Conservation (phyloP, 208 protist species). For the Crithidia fasciculata region DNA sequence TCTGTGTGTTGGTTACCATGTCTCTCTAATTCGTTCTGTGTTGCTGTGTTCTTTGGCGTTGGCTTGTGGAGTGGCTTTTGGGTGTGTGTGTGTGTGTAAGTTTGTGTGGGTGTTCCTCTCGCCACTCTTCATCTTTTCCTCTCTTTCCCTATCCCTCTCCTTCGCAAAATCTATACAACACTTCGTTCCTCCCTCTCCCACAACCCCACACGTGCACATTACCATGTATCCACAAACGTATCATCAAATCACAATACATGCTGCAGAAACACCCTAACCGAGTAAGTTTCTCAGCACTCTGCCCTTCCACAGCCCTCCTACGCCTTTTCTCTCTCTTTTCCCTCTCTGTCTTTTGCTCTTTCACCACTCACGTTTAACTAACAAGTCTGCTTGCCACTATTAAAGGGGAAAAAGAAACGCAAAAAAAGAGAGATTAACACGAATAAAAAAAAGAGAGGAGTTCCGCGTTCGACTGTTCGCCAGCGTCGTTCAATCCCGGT, state of each 20-base stretch:
- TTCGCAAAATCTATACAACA: background rate
- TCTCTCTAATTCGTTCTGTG: background rate
- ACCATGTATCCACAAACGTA: no score
- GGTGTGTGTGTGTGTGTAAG: slow-evolving; percentile 6
- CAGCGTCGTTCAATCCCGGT: no score
- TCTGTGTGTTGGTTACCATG: no score
- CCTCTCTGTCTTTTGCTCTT: slow-evolving; percentile 10
- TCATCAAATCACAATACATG: no score
- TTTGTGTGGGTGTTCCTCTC: background rate
- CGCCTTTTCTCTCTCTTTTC: slow-evolving; percentile 3
- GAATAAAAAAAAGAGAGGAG: no score
- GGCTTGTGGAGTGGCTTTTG: no score
- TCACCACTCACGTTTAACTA: slow-evolving; percentile 10
- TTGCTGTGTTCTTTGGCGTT: slow-evolving; percentile 6
- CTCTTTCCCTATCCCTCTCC: slow-evolving; percentile 4
- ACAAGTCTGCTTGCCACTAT: background rate
- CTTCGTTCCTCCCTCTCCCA: no score
- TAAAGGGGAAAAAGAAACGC: background rate
- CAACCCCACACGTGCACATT: no score
- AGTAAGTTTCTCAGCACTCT: no score
- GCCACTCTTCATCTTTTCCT: background rate
- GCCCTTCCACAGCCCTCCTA: background rate
- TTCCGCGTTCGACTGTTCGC: no score
- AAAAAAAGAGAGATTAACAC: background rate
- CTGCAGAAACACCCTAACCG: no score